Evolutionary conservation across 495 filamentous ascomycete species (phyloP).

Genomic region (Penicillium bovifimosum): DNA sequence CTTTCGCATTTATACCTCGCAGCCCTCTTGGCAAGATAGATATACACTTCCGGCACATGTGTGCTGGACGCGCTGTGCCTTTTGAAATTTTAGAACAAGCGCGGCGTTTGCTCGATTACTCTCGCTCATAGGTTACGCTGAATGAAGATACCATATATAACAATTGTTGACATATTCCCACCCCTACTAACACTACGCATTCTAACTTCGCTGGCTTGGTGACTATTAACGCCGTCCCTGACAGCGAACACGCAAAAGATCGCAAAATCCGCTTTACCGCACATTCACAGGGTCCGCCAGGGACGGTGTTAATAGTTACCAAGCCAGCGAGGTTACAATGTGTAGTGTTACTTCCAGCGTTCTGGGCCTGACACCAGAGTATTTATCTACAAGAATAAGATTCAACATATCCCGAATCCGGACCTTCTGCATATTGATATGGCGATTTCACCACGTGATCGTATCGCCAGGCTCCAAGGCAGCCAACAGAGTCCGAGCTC

Average conservation of each 20-base stretch:
- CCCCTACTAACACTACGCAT: too few species aligned
- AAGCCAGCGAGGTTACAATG: too few species aligned
- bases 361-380: too few species aligned
- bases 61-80: conserved; percentile 20
- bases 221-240: too few species aligned
- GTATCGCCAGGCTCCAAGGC: background rate
- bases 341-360: too few species aligned
- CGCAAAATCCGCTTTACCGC: too few species aligned
- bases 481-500: conserved; percentile 2
- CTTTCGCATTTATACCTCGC: background rate
- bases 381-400: too few species aligned
- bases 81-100: conserved; percentile 1
- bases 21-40: conserved; percentile 10
- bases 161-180: background rate
- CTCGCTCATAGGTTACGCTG: conserved; percentile 7
- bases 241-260: too few species aligned
- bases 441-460: conserved; percentile 5
- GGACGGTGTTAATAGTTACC: too few species aligned
- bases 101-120: background rate
- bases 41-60: conserved; percentile 12
- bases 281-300: too few species aligned
- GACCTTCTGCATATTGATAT: background rate
- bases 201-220: too few species aligned
- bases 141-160: conserved; percentile 13
- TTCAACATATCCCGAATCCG: too few species aligned